Evolutionary conservation across 768 basidiomycete genomes (phyloP).

Genomic region (Boletus rufocinnamomeus): DNA sequence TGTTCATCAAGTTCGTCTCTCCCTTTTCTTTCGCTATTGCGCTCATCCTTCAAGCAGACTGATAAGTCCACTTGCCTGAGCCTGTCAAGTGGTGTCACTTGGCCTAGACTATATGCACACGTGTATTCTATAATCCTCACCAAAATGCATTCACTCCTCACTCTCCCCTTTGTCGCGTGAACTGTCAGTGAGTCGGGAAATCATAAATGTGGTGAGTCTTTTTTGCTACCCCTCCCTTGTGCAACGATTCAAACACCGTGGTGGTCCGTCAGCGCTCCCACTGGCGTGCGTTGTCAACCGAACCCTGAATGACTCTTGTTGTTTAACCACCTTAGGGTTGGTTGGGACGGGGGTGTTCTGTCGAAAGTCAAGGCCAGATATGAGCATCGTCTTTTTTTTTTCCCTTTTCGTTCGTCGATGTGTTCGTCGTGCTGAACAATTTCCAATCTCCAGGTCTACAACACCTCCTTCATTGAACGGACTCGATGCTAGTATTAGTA

Average conservation of each 20-base stretch:
- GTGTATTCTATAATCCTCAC: constrained; percentile 33
- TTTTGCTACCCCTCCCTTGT: not conserved
- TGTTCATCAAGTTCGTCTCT: constrained; percentile 88
- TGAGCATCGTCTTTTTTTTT: constrained; percentile 45
- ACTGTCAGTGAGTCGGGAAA: not conserved
- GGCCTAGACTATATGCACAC: constrained; percentile 21
- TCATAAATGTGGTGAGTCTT: constrained; percentile 32
- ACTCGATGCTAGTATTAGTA: constrained; percentile 4
- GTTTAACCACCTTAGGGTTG: constrained; percentile 51
- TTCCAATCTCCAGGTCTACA: constrained; percentile 4
- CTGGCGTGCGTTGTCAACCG: constrained; percentile 7
- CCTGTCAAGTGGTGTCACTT: not conserved
- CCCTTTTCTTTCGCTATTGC: not conserved
- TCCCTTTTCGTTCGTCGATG: no score
- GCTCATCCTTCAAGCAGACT: constrained; percentile 52
- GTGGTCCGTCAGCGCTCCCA: constrained; percentile 46
- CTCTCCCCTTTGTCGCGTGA: not conserved
- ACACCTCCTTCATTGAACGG: not conserved
- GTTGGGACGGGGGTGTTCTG: constrained; percentile 52
- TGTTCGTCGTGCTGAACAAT: constrained; percentile 5
- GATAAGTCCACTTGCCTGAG: constrained; percentile 89
- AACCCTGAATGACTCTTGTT: constrained; percentile 33
- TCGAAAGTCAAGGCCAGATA: constrained; percentile 87
- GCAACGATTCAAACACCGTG: constrained; percentile 68
- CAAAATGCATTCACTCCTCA: constrained; percentile 16